Base-by-base conservation (phyloP, 2,329 filamentous ascomycete species). In the Fusarium sp. region DNA sequence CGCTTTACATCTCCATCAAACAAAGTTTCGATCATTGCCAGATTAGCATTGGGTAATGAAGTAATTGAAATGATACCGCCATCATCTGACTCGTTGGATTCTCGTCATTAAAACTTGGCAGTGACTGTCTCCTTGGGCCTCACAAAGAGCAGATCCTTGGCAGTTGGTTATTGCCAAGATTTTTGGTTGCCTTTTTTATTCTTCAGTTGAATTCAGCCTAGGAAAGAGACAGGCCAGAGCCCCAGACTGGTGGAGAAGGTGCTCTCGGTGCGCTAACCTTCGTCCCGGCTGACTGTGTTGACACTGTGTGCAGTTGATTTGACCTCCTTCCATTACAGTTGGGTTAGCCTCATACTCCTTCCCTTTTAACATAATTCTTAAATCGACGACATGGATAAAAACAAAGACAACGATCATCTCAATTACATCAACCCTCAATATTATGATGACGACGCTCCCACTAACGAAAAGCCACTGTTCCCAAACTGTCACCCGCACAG, bases 391-490 rank as follows among this genome's bases (percentile, higher is more conserved):
- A 34, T 8, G n/a, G 32, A 30, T 52, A 12, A 18, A 20, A 12
- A n/a, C 8, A n/a, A 22, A 25, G 18, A n/a, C 34, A 20, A n/a
- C 22, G 13, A 45, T 27, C 37, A 22, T 25, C 27, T 27, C 34
- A 20, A 13, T 2, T 25, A 18, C 44, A 40, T 34, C 46, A 53
- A 25, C 6, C 2, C 7, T 13, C 11, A 40, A 37, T 22, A 7
- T n/a, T 47, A 65, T 65, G 64, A 69, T 27, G 68, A 69, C 47
- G 59, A 46, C 49, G 30, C 40, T 41, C 25, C 30, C 29, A 13
- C 29, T 12, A 25, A 14, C 27, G 10, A 22, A 57, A 46, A 56
- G 44, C 45, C 61, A 56, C 51, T 25, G 40, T 49, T 25, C 60
- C 29, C 27, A 48, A 57, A 51, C 59, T 63, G 11, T 34, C 44